Percentiles rank a stretch among this genome's conserved stretches.
Evolutionary conservation across 2,329 filamentous ascomycete genomes (phyloP).

Genomic region (Neofusicoccum sp.): DNA sequence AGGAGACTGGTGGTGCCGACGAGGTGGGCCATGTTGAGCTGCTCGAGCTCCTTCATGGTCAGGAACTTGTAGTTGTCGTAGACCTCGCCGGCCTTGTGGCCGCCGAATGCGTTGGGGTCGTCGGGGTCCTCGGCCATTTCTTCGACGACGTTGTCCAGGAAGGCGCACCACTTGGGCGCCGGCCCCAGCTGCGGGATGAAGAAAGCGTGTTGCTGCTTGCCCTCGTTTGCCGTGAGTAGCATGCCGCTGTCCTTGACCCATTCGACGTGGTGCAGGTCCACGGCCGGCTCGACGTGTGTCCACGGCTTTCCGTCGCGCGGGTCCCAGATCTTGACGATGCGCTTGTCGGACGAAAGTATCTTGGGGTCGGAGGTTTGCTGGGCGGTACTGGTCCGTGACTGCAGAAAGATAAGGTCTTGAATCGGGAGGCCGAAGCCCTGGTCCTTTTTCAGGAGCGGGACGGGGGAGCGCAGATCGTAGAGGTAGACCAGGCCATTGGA

Average conservation of each 20-base stretch:
- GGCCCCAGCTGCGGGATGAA: conserved; percentile 92
- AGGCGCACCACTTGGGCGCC: conserved; percentile 92
- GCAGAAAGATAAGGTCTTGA: conserved; percentile 72
- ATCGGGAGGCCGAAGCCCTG: conserved; percentile 94
- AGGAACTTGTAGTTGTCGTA: conserved; percentile 99
- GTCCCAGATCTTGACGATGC: conserved; percentile 97
- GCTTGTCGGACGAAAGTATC: conserved; percentile 87
- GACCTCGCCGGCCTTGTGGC: conserved; percentile 66
- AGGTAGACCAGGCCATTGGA: conserved; percentile 84
- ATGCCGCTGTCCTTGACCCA: conserved; percentile 93
- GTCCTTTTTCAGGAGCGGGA: conserved; percentile 84
- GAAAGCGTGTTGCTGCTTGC: conserved; percentile 90
- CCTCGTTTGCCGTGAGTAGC: conserved; percentile 95
- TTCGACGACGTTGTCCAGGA: conserved; percentile 95
- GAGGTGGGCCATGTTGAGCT: conserved; percentile 82
- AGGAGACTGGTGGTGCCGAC: conserved; percentile 87
- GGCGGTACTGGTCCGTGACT: conserved; percentile 62
- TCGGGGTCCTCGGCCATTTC: conserved; percentile 88
- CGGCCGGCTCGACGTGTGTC: conserved; percentile 92
- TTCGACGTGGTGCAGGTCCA: conserved; percentile 91
- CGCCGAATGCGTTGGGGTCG: conserved; percentile 56
- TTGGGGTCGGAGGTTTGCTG: conserved; percentile 69
- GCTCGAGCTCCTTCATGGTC: conserved; percentile 79
- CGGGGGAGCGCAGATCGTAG: conserved; percentile 86
- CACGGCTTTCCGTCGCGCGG: conserved; percentile 78